Percentiles rank a stretch among this genome's conserved stretches.
phyloP scores from a whole-genome alignment of 2,329 filamentous ascomycete genomes.

The Xylaria sp. region DNA sequence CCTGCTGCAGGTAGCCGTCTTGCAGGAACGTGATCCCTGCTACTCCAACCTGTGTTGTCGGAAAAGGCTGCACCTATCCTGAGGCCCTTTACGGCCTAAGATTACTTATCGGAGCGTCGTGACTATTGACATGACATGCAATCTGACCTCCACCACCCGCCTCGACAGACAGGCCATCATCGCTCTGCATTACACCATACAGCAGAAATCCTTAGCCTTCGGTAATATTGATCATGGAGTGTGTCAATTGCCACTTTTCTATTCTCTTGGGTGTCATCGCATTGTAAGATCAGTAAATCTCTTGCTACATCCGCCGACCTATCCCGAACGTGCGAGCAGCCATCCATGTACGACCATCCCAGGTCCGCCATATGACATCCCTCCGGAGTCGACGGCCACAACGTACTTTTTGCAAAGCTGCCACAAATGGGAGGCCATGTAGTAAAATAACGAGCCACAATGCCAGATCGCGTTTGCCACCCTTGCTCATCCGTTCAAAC shows the following conservation, averaged over 20 bases:
- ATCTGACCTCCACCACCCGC: conserved; percentile 15
- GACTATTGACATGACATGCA: conserved; percentile 13
- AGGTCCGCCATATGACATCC: neutral
- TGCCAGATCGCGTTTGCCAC: neutral
- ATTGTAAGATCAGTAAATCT: conserved; percentile 11
- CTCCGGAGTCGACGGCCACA: neutral
- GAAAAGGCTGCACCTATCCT: conserved; percentile 27
- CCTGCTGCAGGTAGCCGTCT: conserved; percentile 22
- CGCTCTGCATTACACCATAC: conserved; percentile 13
- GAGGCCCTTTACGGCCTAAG: conserved; percentile 16
- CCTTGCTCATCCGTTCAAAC: neutral
- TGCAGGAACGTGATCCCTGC: conserved; percentile 27
- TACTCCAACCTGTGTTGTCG: conserved; percentile 23
- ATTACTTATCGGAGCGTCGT: conserved; percentile 13
- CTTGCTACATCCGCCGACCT: neutral
- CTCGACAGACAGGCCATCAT: conserved; percentile 12
- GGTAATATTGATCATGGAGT: neutral
- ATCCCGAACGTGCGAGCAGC: neutral
- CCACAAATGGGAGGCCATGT: neutral
- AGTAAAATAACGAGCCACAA: neutral
- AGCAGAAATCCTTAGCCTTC: conserved; percentile 11
- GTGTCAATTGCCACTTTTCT: conserved; percentile 11
- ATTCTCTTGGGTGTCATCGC: conserved; percentile 1
- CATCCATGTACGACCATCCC: neutral
- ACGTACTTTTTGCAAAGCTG: neutral